Base-by-base conservation (phyloP, 345 rosid genomes). In the Firmiana major region DNA sequence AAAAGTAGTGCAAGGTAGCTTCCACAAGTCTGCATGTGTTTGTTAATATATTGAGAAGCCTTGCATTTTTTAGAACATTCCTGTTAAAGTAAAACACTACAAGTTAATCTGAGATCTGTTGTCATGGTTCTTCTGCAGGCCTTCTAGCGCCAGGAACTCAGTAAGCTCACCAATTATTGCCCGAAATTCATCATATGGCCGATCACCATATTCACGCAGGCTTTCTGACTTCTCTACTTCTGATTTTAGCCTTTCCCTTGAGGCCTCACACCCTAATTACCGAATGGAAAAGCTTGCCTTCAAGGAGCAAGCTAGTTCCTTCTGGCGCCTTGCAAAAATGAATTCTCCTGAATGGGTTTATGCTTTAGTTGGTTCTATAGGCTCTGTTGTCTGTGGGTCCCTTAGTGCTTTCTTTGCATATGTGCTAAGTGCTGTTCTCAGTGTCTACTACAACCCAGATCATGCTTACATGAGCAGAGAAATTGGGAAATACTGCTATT, bases 221-320 rank as follows among this genome's bases (percentile, higher is more conserved):
- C 90, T 95, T 15, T 95, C 99, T 2, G 99, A 95, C 80, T 95
- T 95, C 86, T 95, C 99, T 26, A 95, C 99, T n/a, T 92, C 99
- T 31, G 99, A 95, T 85, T 95, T 95, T 63, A 89, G 91, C 76
- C 96, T 95, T 79, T 95, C 99, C 48, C 83, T 93, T 46, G 99
- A 95, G 73, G 93, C 87, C 60, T 66, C 88, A 7, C 83, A 89
- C 84, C 88, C 98, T 5, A 93, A 77, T 80, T 92, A 95, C 80
- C 84, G 98, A 22, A 87, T 83, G 28, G 99, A 95, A 80, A 95
- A 93, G 79, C 92, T 95, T 34, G 89, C 97, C 40, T 93, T 95
- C 79, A 95, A 95, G 85, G 99, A 93, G 81, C 98, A 95, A 81
- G 99, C 99, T 10, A 90, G 94, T 73, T 95, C 99, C 6, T 95